Evolutionary conservation across 2,329 filamentous ascomycete genomes (phyloP).

Genomic region (Madurella fahalii): DNA sequence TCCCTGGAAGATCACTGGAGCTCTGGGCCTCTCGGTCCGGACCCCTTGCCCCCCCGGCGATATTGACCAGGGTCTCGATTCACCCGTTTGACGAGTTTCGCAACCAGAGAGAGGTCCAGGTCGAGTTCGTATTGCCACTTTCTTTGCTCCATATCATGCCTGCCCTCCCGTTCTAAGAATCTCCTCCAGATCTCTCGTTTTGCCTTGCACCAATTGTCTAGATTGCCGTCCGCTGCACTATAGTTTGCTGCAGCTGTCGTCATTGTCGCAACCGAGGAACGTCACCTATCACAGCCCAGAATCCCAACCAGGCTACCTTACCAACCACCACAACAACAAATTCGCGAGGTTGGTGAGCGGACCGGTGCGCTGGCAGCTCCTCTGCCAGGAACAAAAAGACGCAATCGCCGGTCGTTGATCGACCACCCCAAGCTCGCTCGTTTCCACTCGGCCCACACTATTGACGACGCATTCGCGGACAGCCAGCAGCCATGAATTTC

Average conservation of each 20-base stretch:
- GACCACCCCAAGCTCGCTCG: background rate
- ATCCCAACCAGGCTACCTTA: no score
- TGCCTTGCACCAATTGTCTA: background rate
- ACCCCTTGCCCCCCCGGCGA: constrained; percentile 13
- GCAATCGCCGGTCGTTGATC: background rate
- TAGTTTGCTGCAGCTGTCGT: background rate
- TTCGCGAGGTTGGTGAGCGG: constrained; percentile 18
- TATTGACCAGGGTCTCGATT: constrained; percentile 20
- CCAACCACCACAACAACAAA: constrained; percentile 19
- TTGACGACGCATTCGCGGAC: background rate
- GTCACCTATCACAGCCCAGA: background rate
- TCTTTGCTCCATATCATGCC: constrained; percentile 17
- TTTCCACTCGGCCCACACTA: background rate
- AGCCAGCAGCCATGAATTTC: constrained; percentile 45
- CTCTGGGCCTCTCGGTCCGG: constrained; percentile 6
- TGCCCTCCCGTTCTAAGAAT: background rate
- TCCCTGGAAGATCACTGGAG: constrained; percentile 14
- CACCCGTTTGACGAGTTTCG: constrained; percentile 27
- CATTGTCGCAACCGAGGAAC: constrained; percentile 10
- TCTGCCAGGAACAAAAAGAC: background rate
- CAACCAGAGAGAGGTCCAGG: constrained; percentile 11
- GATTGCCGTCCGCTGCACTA: background rate
- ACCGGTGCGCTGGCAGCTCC: constrained; percentile 9
- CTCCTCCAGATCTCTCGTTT: constrained; percentile 9
- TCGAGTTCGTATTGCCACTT: constrained; percentile 15